Evolutionary conservation across 352 stramenopile species (phyloP).

Genomic region (Pythium dissimile): DNA sequence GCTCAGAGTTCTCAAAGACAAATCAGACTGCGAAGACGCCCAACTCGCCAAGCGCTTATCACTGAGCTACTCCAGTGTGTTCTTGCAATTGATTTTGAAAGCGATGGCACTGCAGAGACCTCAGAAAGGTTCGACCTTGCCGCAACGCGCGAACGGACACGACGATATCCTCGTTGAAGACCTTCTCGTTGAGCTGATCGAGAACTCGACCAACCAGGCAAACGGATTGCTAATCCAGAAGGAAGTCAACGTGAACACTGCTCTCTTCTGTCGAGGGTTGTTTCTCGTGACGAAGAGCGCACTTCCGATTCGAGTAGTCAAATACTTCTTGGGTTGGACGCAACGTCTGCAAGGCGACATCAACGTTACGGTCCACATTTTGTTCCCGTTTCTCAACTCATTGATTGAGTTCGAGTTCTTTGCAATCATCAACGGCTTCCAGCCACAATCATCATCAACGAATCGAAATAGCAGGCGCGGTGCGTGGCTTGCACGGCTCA

Average conservation of each 20-base stretch:
- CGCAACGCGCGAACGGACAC: constrained; percentile 12
- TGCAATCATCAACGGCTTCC: constrained; percentile 48
- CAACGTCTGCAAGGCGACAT: constrained; percentile 35
- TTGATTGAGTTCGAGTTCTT: constrained; percentile 77
- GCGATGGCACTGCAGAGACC: constrained; percentile 31
- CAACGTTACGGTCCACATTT: constrained; percentile 55
- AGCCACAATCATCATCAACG: neutral
- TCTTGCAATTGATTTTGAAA: constrained; percentile 69
- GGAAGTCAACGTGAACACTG: constrained; percentile 63
- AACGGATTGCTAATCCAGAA: constrained; percentile 54
- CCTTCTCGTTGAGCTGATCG: constrained; percentile 39
- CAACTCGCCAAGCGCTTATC: constrained; percentile 40
- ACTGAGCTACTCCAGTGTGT: constrained; percentile 43
- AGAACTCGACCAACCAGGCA: constrained; percentile 26
- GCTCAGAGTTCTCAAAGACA: constrained; percentile 37
- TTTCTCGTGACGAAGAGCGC: constrained; percentile 52
- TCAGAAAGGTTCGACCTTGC: constrained; percentile 25
- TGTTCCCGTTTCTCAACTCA: constrained; percentile 63
- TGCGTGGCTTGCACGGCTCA: constrained; percentile 48
- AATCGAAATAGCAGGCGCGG: neutral
- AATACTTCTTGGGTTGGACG: constrained; percentile 41
- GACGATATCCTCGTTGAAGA: constrained; percentile 44
- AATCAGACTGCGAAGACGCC: constrained; percentile 25
- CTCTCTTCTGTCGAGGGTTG: constrained; percentile 44
- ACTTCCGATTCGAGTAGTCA: constrained; percentile 40